Percentiles rank a stretch among this genome's conserved stretches.
Conservation (phyloP, 106 monocot species). For the Ottelia alismoides region DNA sequence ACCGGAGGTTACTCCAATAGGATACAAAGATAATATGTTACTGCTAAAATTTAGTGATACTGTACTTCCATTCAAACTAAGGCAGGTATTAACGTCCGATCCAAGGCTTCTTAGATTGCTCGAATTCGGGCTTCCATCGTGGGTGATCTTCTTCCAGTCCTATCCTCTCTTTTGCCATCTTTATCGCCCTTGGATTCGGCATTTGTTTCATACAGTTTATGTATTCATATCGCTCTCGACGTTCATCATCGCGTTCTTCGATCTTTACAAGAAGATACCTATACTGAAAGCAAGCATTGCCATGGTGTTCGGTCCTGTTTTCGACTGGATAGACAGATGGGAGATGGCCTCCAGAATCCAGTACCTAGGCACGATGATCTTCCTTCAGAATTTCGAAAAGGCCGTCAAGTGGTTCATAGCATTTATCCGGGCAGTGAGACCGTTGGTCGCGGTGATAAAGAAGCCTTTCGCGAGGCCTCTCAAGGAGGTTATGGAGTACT, state of each 20-base stretch:
- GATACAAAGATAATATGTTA: conserved; percentile 26
- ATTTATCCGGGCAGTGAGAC: conserved; percentile 7
- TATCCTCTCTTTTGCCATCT: conserved; percentile 57
- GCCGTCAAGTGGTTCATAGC: conserved; percentile 22
- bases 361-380: conserved; percentile 65
- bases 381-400: conserved; percentile 50
- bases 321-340: conserved; percentile 56
- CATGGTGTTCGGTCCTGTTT: conserved; percentile 43
- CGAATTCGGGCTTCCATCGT: conserved; percentile 67
- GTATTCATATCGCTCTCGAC: conserved; percentile 41
- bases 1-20: conserved; percentile 12
- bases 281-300: conserved; percentile 43
- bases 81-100: conserved; percentile 40
- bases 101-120: conserved; percentile 47
- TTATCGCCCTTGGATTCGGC: conserved; percentile 71
- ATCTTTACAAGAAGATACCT: conserved; percentile 69
- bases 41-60: conserved; percentile 40
- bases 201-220: conserved; percentile 36
- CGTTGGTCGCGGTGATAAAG: conserved; percentile 13
- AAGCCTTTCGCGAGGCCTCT: conserved; percentile 18
- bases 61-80: conserved; percentile 39
- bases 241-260: conserved; percentile 66
- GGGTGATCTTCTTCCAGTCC: conserved; percentile 73
- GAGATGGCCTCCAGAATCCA: conserved; percentile 58
- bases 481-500: conserved; percentile 14